Evolutionary conservation across 305 asterid species (phyloP).

Genomic region (Fraxinus nigra): DNA sequence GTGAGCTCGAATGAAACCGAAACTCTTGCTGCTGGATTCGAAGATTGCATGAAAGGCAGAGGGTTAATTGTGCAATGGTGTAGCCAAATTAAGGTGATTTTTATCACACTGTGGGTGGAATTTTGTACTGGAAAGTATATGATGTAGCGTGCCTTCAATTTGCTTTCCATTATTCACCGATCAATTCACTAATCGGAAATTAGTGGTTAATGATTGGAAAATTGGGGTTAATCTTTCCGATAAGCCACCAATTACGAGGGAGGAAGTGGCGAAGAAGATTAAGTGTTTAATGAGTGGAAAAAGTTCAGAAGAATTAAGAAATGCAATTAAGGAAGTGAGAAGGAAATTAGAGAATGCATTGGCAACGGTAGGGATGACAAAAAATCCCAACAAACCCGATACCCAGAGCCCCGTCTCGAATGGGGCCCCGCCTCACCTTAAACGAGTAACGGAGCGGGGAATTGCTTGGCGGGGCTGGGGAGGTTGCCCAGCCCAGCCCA

Average conservation of each 20-base stretch:
- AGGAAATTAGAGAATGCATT: conserved; percentile 47
- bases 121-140: conserved; percentile 67
- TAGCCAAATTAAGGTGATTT: conserved; percentile 57
- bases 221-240: conserved; percentile 66
- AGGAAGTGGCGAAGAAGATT: conserved; percentile 54
- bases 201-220: conserved; percentile 78
- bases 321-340: conserved; percentile 44
- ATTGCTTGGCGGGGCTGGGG: no score
- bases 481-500: no score
- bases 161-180: conserved; percentile 70
- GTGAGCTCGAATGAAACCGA: conserved; percentile 54
- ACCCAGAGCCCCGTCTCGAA: no score
- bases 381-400: no score
- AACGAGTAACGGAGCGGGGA: no score
- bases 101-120: conserved; percentile 88
- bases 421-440: no score
- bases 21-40: conserved; percentile 50
- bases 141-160: conserved; percentile 59
- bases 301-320: conserved; percentile 39
- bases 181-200: conserved; percentile 66
- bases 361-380: not conserved
- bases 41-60: conserved; percentile 31
- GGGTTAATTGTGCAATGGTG: conserved; percentile 77
- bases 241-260: conserved; percentile 26
- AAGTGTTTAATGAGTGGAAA: conserved; percentile 43